Percentiles rank a stretch among this genome's conserved stretches.
Evolutionary conservation across 352 stramenopile genomes (phyloP).

Genomic region (Phytophthora syringae): DNA sequence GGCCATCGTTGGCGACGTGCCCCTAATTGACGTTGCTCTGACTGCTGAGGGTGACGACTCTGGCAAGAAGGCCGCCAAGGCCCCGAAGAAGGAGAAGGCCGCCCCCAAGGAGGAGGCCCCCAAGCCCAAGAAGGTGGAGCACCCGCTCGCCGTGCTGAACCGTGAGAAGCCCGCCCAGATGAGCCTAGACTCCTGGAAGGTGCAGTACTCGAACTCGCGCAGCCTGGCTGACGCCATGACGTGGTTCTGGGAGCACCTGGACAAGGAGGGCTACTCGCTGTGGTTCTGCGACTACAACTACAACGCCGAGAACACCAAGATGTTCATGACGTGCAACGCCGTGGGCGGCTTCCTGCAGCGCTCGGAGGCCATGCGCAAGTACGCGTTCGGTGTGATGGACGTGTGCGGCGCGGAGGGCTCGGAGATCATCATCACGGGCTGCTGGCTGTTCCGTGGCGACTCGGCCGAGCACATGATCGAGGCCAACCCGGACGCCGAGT

Average conservation of each 20-base stretch:
- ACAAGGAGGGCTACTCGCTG: conserved; percentile 90
- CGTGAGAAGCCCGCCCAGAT: conserved; percentile 82
- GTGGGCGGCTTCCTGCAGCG: conserved; percentile 93
- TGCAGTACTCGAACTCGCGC: conserved; percentile 92
- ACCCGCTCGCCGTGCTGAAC: conserved; percentile 90
- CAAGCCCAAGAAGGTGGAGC: conserved; percentile 83
- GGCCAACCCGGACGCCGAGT: conserved; percentile 93
- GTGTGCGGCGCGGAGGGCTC: conserved; percentile 66
- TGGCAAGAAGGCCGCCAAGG: conserved; percentile 39
- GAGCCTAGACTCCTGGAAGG: conserved; percentile 92
- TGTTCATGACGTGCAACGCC: conserved; percentile 95
- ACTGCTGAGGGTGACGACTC: conserved; percentile 66
- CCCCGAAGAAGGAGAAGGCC: conserved; percentile 57
- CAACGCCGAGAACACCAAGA: conserved; percentile 93
- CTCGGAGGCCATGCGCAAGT: conserved; percentile 93
- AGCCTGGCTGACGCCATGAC: conserved; percentile 87
- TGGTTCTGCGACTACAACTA: conserved; percentile 95
- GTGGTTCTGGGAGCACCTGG: conserved; percentile 92
- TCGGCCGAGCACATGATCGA: conserved; percentile 88
- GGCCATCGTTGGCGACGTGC: conserved; percentile 91
- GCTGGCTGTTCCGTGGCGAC: conserved; percentile 92
- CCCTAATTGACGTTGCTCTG: conserved; percentile 79
- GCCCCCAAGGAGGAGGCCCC: conserved; percentile 46
- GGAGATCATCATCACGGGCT: conserved; percentile 90
- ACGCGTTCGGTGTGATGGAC: conserved; percentile 91